Evolutionary conservation across 2,329 filamentous ascomycete genomes (phyloP), one percentile per base, ranked within the genome.

Genomic region (Cyphellophora europaea): DNA sequence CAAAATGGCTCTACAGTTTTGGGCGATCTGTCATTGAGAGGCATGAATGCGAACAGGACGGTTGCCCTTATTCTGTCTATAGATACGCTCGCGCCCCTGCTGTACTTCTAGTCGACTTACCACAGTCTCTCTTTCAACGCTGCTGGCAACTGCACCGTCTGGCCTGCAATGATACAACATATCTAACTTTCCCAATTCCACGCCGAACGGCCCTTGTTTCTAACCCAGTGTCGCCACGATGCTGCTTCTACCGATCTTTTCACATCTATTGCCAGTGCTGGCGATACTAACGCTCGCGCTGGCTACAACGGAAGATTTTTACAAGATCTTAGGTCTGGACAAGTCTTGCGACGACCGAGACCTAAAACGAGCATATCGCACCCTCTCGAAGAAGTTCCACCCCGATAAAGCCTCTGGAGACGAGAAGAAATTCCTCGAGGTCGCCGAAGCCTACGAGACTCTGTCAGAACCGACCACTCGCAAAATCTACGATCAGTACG

Each of bases 361-460:
- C 52, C 81, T 98, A 56, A 98, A 98, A 62, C 82, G 83, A 30
- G 88, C 91, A 14, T 98, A 98, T 62, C 77, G 88, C 41, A 79
- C 77, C 41, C 70, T 98, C 8, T 93, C 84, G 66, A 96, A 96
- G 62, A 93, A 93, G 58, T 95, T 74, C 59, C 91, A 98, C 55
- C 91, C 91, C 3, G 91, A 98, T 62, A 98, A 98, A 73, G 96
- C 96, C 52, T 87, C 89, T 81, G 82, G 65, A 11, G 89, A 88
- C 21, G 78, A 89, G 48, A 74, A 88, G 57, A 94, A 89, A 58
- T 98, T 98, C 57, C 86, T 95, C 58, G 77, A 87, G 54, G 79
- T 98, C 31, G 84, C 88, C 30, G 88, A 95, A 65, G 91, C 91
- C 38, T 98, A 98, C 71, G 91, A 96, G 53, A 77, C 85, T 28